Evolutionary conservation across 306 rosid genomes (phyloP).

Genomic region (Begonia peltatifolia): DNA sequence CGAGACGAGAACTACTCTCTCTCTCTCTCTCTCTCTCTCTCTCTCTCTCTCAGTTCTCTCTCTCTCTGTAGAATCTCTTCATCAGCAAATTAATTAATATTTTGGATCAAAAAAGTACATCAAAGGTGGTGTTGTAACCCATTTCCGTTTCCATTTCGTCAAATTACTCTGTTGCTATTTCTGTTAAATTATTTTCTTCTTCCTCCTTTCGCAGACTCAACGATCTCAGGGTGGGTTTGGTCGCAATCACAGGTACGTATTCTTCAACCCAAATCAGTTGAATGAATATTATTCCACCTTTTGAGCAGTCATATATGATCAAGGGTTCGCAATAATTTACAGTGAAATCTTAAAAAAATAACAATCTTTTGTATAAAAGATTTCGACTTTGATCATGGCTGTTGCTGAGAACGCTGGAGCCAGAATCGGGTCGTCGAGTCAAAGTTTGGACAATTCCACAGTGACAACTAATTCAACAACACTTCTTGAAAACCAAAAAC

Average conservation of each 20-base stretch:
- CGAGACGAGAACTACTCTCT: conserved; percentile 6
- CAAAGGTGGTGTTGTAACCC: not conserved
- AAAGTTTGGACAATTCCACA: conserved; percentile 42
- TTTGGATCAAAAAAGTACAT: not conserved
- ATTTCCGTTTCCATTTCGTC: not conserved
- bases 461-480: conserved; percentile 23
- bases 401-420: conserved; percentile 62
- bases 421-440: conserved; percentile 9
- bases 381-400: conserved; percentile 48
- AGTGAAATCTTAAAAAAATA: not conserved
- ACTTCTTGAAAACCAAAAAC: conserved; percentile 38
- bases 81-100: conserved; percentile 2
- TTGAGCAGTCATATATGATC: not conserved
- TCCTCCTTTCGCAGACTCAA: not conserved
- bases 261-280: not conserved
- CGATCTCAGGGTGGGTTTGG: conserved; percentile 1
- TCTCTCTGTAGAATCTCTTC: conserved; percentile 7
- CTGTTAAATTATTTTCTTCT: not conserved
- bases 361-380: not conserved
- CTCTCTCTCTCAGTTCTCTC: too few relatives aligned
- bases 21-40: conserved; percentile 2
- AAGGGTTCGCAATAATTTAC: not conserved
- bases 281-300: not conserved
- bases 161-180: not conserved
- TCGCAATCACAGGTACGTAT: not conserved